Conservation (phyloP, 1,284 basidiomycete genomes). For the Ceratobasidium papillatum region DNA sequence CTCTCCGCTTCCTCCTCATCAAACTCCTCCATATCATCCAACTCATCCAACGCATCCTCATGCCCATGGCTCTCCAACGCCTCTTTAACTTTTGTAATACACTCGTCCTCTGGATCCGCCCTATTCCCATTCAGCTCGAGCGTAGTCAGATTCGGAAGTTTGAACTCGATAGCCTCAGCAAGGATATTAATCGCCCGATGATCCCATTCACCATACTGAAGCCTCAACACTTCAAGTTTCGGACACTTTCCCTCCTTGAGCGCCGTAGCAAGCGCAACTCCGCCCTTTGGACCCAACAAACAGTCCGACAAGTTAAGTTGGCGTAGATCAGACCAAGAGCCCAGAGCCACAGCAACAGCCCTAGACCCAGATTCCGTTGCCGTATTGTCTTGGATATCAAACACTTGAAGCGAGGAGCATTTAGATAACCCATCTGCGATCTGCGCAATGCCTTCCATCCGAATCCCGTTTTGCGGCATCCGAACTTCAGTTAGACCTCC, state of each 20-base stretch:
- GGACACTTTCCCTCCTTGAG: conserved; percentile 70
- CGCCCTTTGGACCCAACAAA: conserved; percentile 72
- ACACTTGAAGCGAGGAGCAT: conserved; percentile 72
- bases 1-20: conserved; percentile 60
- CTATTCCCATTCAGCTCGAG: conserved; percentile 92
- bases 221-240: conserved; percentile 75
- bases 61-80: conserved; percentile 78
- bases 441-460: conserved; percentile 90
- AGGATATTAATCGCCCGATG: conserved; percentile 72
- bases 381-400: conserved; percentile 98
- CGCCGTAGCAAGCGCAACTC: conserved; percentile 69
- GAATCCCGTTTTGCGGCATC: conserved; percentile 97
- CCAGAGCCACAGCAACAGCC: conserved; percentile 78
- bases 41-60: conserved; percentile 81
- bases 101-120: conserved; percentile 81
- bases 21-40: conserved; percentile 72
- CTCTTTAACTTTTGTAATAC: conserved; percentile 69
- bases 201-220: conserved; percentile 93
- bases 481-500: conserved; percentile 83
- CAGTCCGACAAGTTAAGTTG: conserved; percentile 93
- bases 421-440: conserved; percentile 80
- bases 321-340: conserved; percentile 74
- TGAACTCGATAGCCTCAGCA: conserved; percentile 68
- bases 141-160: conserved; percentile 65
- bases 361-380: conserved; percentile 79